These are phyloP conservation scores for Gastrolobium bilobum DNA, from an alignment of 306 rosid genomes.

Conservation along the genomic window DNA sequence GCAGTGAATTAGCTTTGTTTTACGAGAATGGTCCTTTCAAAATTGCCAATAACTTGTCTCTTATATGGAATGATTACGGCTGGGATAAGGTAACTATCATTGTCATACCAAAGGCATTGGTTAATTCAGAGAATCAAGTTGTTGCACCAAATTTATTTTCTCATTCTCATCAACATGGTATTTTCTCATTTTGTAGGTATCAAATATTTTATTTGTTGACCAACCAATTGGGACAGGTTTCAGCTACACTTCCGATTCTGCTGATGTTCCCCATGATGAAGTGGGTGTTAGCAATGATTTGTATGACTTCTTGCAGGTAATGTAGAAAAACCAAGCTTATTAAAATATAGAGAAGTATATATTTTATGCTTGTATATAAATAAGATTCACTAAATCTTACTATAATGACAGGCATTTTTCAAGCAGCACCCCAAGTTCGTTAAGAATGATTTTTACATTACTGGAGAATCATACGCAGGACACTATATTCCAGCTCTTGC, in stretches of 20 bases:
- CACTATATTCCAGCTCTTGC: conserved; percentile 96
- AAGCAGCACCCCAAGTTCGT: conserved; percentile 67
- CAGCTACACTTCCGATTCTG: conserved; percentile 67
- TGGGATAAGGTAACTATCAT: conserved; percentile 78
- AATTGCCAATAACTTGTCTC: conserved; percentile 72
- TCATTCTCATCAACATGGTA: not conserved
- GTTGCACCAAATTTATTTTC: conserved; percentile 21
- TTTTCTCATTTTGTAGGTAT: conserved; percentile 63
- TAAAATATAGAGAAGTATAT: not conserved
- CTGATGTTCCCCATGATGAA: conserved; percentile 78
- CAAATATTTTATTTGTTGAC: conserved; percentile 87
- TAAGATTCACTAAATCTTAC: not conserved
- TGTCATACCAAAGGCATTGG: not conserved
- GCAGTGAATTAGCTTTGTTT: conserved; percentile 88
- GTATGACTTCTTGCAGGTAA: conserved; percentile 90
- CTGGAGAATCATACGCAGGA: conserved; percentile 97
- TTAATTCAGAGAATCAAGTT: not conserved
- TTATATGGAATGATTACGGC: conserved; percentile 85
- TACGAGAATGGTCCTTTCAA: conserved; percentile 93
- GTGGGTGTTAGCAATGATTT: conserved; percentile 86
- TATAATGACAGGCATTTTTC: conserved; percentile 69
- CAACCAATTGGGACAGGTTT: conserved; percentile 95
- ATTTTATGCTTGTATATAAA: not conserved
- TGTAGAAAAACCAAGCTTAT: not conserved
- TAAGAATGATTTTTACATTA: conserved; percentile 83